Evolutionary conservation across 441 rosid species (phyloP), one percentile per base, ranked within the genome.

Genomic region (Sinapis alba): DNA sequence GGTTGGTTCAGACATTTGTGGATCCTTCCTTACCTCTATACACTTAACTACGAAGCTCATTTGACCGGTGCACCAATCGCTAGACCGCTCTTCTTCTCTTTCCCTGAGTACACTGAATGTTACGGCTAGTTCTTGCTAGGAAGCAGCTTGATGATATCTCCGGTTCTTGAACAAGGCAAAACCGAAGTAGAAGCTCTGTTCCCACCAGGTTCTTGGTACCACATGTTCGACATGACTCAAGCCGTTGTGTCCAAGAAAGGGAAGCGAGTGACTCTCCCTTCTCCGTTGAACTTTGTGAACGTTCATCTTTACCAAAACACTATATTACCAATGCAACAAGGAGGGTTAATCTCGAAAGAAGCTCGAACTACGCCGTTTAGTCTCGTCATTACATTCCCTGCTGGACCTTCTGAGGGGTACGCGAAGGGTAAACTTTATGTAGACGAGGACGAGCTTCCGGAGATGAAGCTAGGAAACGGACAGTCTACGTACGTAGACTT

Each of bases 31-130:
- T 88, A 81, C 83, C 83, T 95, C 66, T 95, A 95, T 86, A 90
- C 99, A 1, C 78, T 96, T 23, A 93, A 45, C 87, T 91, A 88
- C 50, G 92, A 89, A 80, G 96, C 97, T 53, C 97, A 93, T 72
- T 58, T 36, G 5, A 87, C 75, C 0, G 97, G 99, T 64, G 97
- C 99, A n/a, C 97, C 97, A 20, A 91, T 93, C 41, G 97, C 97
- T 5, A 82, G 98, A 69, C 99, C 99, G n/a, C 89, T 96, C 70
- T 96, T 96, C 94, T 96, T 96, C 88, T 84, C 99, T 0, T 96
- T 96, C 84, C 94, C 98, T 6, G 74, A 81, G 10, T 90, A 83
- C 77, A 70, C 80, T 0, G 85, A 87, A 7, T 88, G 93, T 24
- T 96, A 96, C 12, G 89, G 89, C 28, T 12, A 96, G 80, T 96